These are phyloP conservation scores for Bassia scoparia DNA, from an alignment of 148 eudicot genomes.

Conservation along the genomic window DNA sequence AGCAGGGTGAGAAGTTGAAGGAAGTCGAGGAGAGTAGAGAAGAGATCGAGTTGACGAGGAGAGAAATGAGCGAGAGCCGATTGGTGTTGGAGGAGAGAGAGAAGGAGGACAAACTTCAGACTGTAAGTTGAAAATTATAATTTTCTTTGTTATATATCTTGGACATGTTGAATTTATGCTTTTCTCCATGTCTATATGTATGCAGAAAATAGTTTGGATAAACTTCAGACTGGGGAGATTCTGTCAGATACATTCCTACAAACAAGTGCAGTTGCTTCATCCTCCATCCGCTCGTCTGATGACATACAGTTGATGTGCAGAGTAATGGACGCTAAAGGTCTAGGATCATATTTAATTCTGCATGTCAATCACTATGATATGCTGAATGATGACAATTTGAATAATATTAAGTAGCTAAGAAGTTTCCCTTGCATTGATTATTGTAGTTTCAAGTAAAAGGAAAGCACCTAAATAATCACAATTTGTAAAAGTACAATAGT, in stretches of 20 bases:
- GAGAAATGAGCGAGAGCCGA: neutral
- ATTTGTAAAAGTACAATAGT: neutral
- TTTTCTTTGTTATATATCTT: too few species aligned
- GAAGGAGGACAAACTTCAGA: too few species aligned
- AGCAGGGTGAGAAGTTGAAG: neutral
- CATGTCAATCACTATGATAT: conserved; percentile 9
- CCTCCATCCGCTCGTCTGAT: neutral
- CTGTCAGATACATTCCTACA: neutral
- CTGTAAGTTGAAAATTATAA: too few species aligned
- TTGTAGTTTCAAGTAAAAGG: too few species aligned
- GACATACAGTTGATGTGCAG: neutral
- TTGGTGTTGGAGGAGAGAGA: neutral
- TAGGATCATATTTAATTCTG: conserved; percentile 8
- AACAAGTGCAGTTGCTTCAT: conserved; percentile 1
- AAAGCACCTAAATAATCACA: neutral
- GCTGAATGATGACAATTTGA: neutral
- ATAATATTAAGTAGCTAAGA: neutral
- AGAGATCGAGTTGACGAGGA: neutral
- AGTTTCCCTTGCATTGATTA: too few species aligned
- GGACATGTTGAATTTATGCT: too few species aligned
- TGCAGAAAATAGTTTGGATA: neutral
- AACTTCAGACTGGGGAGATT: neutral
- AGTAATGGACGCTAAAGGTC: conserved; percentile 17
- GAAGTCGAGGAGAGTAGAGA: neutral
- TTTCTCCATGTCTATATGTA: too few species aligned